Evolutionary conservation across 1,139 yeast species (phyloP), one percentile per base, ranked within the genome.

Genomic region (Candida tropicalis): DNA sequence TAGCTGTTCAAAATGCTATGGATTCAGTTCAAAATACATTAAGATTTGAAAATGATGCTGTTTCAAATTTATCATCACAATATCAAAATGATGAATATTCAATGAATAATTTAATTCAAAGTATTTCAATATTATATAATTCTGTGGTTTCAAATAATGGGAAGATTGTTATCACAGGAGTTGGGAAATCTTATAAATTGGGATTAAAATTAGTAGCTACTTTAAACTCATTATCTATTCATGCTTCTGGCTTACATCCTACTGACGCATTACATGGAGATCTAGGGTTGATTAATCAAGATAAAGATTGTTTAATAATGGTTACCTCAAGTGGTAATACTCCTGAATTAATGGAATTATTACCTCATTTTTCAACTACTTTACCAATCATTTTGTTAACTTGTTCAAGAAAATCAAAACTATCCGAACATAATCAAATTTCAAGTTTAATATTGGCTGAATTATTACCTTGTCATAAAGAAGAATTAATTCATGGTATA

Each of bases 201-300:
- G 95, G 90, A 13, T 71, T 77, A 44, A 89, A 89, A 60, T 68
- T 86, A 20, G 88, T 82, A 42, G 95, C 96, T 11, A 89, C 96
- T 9, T 67, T 89, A 61, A 87, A 85, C 57, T 87, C 96, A 1
- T 69, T 89, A 46, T 84, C 91, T 26, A 75, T 89, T 43, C 82
- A 81, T 41, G 73, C 96, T 0, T 77, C 82, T 0, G 56, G 77
- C 2, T 67, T 89, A 46, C 97, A 89, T 57, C 96, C 97, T 0
- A 70, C 87, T 2, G 97, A 89, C 50, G 97, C 97, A 0, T 68
- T 90, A 24, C 97, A 89, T 59, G 97, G 97, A 4, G 97, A 89
- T 60, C 71, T 89, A 54, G 97, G 97, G 0, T 64, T 82, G 27
- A 65, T 89, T 22, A 68, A 79, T 43, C 79, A 81, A 26, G 68